Evolutionary conservation across 2,329 filamentous ascomycete genomes (phyloP).

Genomic region (Beauveria caledonica): DNA sequence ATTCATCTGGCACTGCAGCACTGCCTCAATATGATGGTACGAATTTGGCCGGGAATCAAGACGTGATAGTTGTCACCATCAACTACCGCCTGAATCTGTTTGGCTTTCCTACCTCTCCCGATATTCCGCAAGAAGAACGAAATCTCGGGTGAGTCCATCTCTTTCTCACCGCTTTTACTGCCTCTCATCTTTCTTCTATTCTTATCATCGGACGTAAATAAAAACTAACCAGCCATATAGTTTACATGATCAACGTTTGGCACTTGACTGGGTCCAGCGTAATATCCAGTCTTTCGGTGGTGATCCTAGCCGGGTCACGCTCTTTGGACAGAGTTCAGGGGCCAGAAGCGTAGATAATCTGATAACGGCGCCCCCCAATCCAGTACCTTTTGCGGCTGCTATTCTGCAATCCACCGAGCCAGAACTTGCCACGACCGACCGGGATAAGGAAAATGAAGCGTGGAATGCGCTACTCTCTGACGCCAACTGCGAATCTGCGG

Average conservation of each 20-base stretch:
- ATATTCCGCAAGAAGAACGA: constrained; percentile 13
- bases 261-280: constrained; percentile 51
- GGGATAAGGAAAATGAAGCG: neutral
- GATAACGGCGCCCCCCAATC: constrained; percentile 19
- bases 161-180: neutral
- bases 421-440: neutral
- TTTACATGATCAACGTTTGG: constrained; percentile 43
- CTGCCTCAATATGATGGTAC: constrained; percentile 32
- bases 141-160: constrained; percentile 18
- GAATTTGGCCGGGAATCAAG: constrained; percentile 31
- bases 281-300: constrained; percentile 57
- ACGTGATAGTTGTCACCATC: constrained; percentile 37
- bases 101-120: constrained; percentile 29
- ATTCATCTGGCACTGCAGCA: constrained; percentile 27
- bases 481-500: constrained; percentile 10
- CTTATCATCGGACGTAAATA: neutral
- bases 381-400: constrained; percentile 22
- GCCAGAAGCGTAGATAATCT: constrained; percentile 41
- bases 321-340: constrained; percentile 50
- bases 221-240: constrained; percentile 8
- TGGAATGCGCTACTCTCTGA: neutral
- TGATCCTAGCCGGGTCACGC: constrained; percentile 50
- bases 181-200: neutral
- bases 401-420: constrained; percentile 19
- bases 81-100: constrained; percentile 38